A percentile compares a stretch with the other conserved stretches of the same genome.
Evolutionary conservation across 2,329 filamentous ascomycete species (phyloP).

Genomic region (Sporothrix phasma): DNA sequence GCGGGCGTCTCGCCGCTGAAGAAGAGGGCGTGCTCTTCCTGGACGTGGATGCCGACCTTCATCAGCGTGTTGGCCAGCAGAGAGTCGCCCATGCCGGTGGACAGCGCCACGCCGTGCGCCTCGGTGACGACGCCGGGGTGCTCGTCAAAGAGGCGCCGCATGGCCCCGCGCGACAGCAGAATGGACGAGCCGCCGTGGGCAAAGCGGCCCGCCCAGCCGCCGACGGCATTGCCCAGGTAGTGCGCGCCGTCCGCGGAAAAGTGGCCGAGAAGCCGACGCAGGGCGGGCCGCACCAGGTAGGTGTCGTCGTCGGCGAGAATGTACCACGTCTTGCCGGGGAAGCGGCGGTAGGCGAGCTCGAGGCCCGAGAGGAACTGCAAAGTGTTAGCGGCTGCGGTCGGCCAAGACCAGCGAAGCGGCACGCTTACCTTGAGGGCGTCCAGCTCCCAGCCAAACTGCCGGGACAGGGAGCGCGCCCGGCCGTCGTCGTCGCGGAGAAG

Average conservation of each 20-base stretch:
- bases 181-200: neutral
- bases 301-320: slow-evolving; percentile 4
- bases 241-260: neutral
- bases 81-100: neutral
- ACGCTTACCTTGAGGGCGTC: neutral
- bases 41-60: neutral
- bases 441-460: neutral
- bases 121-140: neutral
- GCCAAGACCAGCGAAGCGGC: too few species aligned
- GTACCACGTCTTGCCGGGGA: slow-evolving; percentile 3
- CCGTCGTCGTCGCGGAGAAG: neutral
- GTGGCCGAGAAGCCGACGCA: neutral
- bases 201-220: neutral
- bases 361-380: neutral
- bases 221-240: neutral
- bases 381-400: neutral
- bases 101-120: neutral
- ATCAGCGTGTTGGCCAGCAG: neutral
- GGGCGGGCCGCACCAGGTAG: neutral
- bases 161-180: neutral
- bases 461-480: neutral
- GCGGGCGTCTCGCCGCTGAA: neutral
- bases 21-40: neutral
- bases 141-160: neutral
- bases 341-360: neutral